phyloP scores from a whole-genome alignment of 2,329 filamentous ascomycete genomes.

The Trichoderma sp. region DNA sequence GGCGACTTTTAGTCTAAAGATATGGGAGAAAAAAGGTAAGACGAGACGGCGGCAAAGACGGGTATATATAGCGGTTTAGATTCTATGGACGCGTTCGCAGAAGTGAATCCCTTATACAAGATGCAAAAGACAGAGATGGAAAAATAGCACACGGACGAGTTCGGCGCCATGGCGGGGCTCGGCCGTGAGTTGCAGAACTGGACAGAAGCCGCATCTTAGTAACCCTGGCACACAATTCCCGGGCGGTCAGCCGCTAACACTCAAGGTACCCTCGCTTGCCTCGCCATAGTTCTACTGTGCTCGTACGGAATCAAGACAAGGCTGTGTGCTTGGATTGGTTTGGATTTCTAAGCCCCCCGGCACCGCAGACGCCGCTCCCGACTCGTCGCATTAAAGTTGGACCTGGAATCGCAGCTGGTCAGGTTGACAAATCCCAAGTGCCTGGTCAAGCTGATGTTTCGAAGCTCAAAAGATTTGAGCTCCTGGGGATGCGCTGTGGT shows the following conservation, averaged over 20 bases:
- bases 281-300: not conserved
- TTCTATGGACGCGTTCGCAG: slow-evolving; percentile 4
- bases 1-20: slow-evolving; percentile 47
- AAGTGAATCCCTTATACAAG: not conserved
- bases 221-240: not conserved
- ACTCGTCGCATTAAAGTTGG: not conserved
- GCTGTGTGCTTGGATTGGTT: not conserved
- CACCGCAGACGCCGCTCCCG: not conserved
- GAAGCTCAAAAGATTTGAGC: not conserved
- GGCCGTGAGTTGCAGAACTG: not conserved
- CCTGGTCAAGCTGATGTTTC: not conserved
- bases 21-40: not conserved
- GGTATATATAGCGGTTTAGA: not conserved
- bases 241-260: not conserved
- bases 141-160: not conserved
- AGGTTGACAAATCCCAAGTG: not conserved
- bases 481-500: not conserved
- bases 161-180: not conserved
- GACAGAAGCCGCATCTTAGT: not conserved
- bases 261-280: not conserved
- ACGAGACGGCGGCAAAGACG: not conserved
- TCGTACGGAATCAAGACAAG: not conserved
- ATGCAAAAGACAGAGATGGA: not conserved
- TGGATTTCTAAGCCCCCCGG: slow-evolving; percentile 9
- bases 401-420: not conserved